These are phyloP conservation scores for Psilocybe tampanensis DNA, from an alignment of 768 basidiomycete genomes.

Conservation along the genomic window DNA sequence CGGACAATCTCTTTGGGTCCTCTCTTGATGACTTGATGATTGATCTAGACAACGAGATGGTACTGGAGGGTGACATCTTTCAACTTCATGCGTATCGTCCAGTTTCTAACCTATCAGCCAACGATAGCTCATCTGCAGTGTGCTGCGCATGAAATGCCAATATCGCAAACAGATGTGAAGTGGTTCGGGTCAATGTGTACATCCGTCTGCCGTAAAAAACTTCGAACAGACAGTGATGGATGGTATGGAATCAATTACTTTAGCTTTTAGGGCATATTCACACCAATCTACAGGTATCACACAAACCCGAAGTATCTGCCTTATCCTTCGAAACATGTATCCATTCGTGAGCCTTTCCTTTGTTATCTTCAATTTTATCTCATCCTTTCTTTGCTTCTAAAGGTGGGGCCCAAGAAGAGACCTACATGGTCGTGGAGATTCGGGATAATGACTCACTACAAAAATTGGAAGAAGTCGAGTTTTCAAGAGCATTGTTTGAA, in stretches of 20 bases:
- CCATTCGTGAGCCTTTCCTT: slow-evolving; percentile 51
- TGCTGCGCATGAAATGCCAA: slow-evolving; percentile 84
- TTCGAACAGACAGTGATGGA: slow-evolving; percentile 75
- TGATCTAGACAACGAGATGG: slow-evolving; percentile 71
- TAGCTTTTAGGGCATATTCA: neutral
- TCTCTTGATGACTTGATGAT: slow-evolving; percentile 64
- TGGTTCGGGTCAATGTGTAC: slow-evolving; percentile 73
- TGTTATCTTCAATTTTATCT: neutral
- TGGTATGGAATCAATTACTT: slow-evolving; percentile 52
- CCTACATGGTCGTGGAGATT: slow-evolving; percentile 73
- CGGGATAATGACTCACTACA: slow-evolving; percentile 37
- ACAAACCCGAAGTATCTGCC: slow-evolving; percentile 80
- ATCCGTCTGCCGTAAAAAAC: slow-evolving; percentile 59
- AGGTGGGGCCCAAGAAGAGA: slow-evolving; percentile 75
- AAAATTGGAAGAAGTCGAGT: slow-evolving; percentile 81
- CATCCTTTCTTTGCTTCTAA: neutral
- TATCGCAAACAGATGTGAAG: slow-evolving; percentile 59
- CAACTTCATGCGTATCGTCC: neutral
- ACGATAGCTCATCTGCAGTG: slow-evolving; percentile 77
- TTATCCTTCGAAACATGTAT: slow-evolving; percentile 69
- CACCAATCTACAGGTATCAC: slow-evolving; percentile 60
- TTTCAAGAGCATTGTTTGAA: slow-evolving; percentile 84
- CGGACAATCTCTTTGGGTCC: slow-evolving; percentile 69
- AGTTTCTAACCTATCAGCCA: neutral
- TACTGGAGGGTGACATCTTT: slow-evolving; percentile 58